Conservation (phyloP, 2,329 filamentous ascomycete species). For the Neobulgaria alba region DNA sequence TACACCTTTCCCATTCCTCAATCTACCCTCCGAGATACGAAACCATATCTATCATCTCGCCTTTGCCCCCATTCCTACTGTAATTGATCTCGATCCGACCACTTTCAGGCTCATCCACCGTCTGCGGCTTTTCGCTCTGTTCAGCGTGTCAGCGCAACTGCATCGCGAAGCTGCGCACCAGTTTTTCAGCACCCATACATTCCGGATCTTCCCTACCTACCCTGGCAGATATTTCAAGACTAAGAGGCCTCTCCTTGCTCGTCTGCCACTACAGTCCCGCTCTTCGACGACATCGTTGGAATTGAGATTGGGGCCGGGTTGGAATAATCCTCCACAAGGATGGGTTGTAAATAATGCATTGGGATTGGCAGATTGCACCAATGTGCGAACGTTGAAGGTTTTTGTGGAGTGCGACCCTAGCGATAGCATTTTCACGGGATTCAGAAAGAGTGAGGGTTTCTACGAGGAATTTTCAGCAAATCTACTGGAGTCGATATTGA, state of each 20-base stretch:
- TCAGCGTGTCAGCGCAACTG: constrained; percentile 52
- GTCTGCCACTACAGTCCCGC: constrained; percentile 53
- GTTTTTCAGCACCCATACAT: constrained; percentile 55
- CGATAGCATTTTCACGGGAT: constrained; percentile 57
- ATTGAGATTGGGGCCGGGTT: constrained; percentile 64
- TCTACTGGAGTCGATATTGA: constrained; percentile 48
- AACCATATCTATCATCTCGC: constrained; percentile 59
- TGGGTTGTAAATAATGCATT: constrained; percentile 61
- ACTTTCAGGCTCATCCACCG: constrained; percentile 56
- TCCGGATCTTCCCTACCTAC: constrained; percentile 59
- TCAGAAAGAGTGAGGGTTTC: constrained; percentile 49
- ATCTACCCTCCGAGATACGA: constrained; percentile 61
- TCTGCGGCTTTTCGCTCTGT: constrained; percentile 43
- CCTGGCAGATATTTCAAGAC: constrained; percentile 62
- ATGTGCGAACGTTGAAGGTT: constrained; percentile 51
- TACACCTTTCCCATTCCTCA: constrained; percentile 53
- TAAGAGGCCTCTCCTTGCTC: constrained; percentile 61
- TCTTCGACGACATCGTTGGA: constrained; percentile 54
- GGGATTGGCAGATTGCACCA: constrained; percentile 53
- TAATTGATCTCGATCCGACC: constrained; percentile 58
- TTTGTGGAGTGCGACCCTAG: constrained; percentile 68
- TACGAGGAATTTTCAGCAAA: constrained; percentile 59
- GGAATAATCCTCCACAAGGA: constrained; percentile 58
- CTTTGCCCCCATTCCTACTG: constrained; percentile 43
- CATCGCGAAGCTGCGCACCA: constrained; percentile 55